These are phyloP conservation scores for Antrodiella citrinella DNA, from an alignment of 768 basidiomycete genomes.

Conservation along the genomic window DNA sequence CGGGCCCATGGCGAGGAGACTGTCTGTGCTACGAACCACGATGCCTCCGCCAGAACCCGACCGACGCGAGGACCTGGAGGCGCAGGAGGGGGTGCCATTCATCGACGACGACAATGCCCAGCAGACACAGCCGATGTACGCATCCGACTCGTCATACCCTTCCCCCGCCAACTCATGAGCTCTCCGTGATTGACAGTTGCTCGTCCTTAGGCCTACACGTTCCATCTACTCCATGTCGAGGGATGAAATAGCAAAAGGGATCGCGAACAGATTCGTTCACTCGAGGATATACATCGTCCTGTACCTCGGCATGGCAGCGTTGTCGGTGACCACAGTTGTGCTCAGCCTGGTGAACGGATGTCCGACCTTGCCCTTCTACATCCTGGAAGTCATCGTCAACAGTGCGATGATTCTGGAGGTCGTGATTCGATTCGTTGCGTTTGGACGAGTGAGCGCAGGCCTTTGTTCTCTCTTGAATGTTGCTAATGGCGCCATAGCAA, in stretches of 20 bases:
- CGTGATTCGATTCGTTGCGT: slow-evolving; percentile 81
- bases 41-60: slow-evolving; percentile 21
- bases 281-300: slow-evolving; percentile 81
- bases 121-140: slow-evolving; percentile 17
- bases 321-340: slow-evolving; percentile 80
- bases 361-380: slow-evolving; percentile 80
- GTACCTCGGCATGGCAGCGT: slow-evolving; percentile 82
- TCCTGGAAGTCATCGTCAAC: slow-evolving; percentile 86
- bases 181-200: slow-evolving; percentile 16
- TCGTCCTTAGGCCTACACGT: slow-evolving; percentile 48
- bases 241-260: slow-evolving; percentile 72
- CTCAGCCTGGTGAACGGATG: slow-evolving; percentile 80
- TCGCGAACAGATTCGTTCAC: slow-evolving; percentile 88
- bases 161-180: slow-evolving; percentile 12
- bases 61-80: slow-evolving; percentile 22
- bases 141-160: slow-evolving; percentile 3
- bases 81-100: slow-evolving; percentile 23
- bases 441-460: slow-evolving; percentile 69
- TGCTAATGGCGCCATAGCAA: slow-evolving; percentile 46
- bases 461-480: neutral
- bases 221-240: slow-evolving; percentile 84
- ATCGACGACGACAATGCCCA: slow-evolving; percentile 11
- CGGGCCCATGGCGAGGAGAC: neutral
- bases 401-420: slow-evolving; percentile 93
- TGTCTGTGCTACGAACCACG: slow-evolving; percentile 6